These are phyloP conservation scores for Russula olivacea DNA, from an alignment of 768 basidiomycete genomes.

Conservation along the genomic window DNA sequence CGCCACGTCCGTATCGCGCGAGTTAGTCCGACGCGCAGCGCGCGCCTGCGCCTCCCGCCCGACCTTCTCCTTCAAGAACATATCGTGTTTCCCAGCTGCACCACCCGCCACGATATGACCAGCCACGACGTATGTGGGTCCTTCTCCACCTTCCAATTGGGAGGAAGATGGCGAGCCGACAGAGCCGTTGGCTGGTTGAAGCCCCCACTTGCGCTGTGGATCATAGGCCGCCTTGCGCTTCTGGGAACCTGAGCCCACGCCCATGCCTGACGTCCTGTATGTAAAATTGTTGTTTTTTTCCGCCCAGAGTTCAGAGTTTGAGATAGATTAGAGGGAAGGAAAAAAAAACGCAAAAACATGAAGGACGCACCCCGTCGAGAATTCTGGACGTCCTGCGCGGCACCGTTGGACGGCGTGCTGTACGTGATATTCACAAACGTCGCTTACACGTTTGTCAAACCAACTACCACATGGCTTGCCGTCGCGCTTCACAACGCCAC, in stretches of 20 bases:
- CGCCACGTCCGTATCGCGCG: conserved; percentile 53
- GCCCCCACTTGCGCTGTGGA: conserved; percentile 68
- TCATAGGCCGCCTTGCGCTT: conserved; percentile 51
- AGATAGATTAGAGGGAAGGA: neutral
- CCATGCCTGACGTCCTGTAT: conserved; percentile 69
- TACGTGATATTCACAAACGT: conserved; percentile 90
- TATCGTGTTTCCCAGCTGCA: conserved; percentile 39
- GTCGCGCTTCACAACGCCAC: conserved; percentile 68
- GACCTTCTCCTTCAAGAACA: conserved; percentile 62
- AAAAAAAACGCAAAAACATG: neutral
- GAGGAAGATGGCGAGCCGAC: conserved; percentile 12
- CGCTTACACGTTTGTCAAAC: conserved; percentile 84
- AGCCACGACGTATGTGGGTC: conserved; percentile 70
- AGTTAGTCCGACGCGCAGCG: conserved; percentile 55
- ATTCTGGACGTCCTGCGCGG: conserved; percentile 78
- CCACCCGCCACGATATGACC: conserved; percentile 65
- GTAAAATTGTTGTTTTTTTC: neutral
- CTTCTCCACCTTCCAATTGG: conserved; percentile 29
- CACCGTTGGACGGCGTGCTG: conserved; percentile 70
- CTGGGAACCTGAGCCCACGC: conserved; percentile 25
- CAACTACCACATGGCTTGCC: conserved; percentile 80
- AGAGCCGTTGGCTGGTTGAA: conserved; percentile 48
- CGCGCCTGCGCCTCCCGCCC: conserved; percentile 78
- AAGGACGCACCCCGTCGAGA: conserved; percentile 65
- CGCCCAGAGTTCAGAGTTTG: neutral